A percentile compares a stretch with the other conserved stretches of the same genome.
Conservation (phyloP, 1,284 basidiomycete genomes). For the Cutaneotrichosporon sp. region DNA sequence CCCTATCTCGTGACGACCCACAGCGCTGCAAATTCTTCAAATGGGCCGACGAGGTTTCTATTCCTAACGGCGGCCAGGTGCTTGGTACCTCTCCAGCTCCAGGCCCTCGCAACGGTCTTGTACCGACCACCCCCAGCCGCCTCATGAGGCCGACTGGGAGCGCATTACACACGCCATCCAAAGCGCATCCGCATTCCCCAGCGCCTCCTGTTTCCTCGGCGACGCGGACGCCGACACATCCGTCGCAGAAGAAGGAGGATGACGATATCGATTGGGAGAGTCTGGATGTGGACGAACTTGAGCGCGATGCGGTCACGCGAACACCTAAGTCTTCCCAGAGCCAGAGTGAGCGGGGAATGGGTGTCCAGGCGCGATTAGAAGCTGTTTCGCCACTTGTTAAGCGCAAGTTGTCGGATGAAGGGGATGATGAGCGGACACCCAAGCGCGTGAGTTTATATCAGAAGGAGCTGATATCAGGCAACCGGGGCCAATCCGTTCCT, state of each 20-base stretch:
- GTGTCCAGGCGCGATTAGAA: constrained; percentile 12
- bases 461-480: background rate
- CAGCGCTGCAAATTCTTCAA: constrained; percentile 48
- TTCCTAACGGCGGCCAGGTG: background rate
- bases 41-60: constrained; percentile 44
- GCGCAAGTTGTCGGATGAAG: constrained; percentile 16
- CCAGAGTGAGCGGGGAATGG: background rate
- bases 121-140: constrained; percentile 12
- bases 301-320: constrained; percentile 30
- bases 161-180: background rate
- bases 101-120: background rate
- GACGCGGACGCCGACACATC: background rate
- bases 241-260: background rate
- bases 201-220: background rate
- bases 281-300: constrained; percentile 42
- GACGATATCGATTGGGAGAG: constrained; percentile 40
- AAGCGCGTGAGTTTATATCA: constrained; percentile 4
- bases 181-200: background rate
- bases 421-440: constrained; percentile 5
- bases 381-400: constrained; percentile 3
- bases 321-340: background rate
- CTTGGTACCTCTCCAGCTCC: background rate
- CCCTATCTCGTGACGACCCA: constrained; percentile 35
- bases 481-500: constrained; percentile 17
- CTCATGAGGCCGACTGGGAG: constrained; percentile 8